These are phyloP conservation scores for Cytospora paraplurivora DNA, from an alignment of 2,329 filamentous ascomycete species.

Conservation along the genomic window DNA sequence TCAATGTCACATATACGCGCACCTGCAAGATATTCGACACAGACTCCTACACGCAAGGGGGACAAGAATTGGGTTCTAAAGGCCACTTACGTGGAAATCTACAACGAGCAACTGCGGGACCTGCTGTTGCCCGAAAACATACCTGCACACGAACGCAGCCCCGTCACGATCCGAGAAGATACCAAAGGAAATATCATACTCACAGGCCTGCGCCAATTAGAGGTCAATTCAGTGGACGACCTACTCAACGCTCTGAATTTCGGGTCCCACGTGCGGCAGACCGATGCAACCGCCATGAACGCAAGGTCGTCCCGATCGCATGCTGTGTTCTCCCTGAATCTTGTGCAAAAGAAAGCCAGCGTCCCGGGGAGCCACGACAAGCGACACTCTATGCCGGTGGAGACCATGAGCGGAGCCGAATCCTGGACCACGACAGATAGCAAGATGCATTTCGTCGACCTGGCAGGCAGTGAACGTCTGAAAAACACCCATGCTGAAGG, in stretches of 20 bases:
- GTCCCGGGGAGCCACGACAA: conserved; percentile 66
- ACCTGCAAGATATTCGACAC: conserved; percentile 75
- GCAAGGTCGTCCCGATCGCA: conserved; percentile 97
- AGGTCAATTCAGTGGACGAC: conserved; percentile 90
- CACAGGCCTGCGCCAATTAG: conserved; percentile 83
- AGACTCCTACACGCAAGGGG: conserved; percentile 45
- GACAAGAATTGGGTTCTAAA: conserved; percentile 89
- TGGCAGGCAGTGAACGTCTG: conserved; percentile 92
- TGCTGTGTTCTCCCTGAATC: conserved; percentile 93
- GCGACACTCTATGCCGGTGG: conserved; percentile 82
- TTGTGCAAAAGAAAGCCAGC: conserved; percentile 79
- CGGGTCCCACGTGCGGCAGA: conserved; percentile 92
- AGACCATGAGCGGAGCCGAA: conserved; percentile 71
- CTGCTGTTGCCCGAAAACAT: conserved; percentile 78
- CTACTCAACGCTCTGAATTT: conserved; percentile 86
- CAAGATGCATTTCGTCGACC: conserved; percentile 97
- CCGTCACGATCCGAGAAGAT: conserved; percentile 93
- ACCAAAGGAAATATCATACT: conserved; percentile 91
- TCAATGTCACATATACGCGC: conserved; percentile 78
- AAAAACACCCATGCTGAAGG: conserved; percentile 97
- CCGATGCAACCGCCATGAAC: conserved; percentile 95
- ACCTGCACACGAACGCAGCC: conserved; percentile 68
- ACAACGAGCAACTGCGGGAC: conserved; percentile 94
- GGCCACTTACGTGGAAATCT: conserved; percentile 95
- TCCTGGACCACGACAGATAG: conserved; percentile 86